Base-by-base conservation (phyloP, 345 rosid species). In the Moricandia arvensis region DNA sequence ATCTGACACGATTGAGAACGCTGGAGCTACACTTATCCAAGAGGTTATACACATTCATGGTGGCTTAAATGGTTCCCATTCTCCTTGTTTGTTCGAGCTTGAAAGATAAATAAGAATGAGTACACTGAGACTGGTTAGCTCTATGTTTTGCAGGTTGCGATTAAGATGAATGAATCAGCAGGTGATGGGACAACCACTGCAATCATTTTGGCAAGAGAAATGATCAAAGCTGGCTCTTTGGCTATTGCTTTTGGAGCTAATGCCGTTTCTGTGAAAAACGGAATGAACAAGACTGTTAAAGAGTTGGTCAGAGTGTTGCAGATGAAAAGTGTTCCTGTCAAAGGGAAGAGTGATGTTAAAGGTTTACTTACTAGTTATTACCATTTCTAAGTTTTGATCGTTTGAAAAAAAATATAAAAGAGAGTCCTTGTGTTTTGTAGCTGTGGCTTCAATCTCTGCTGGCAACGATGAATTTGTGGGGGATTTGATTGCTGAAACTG, bases 161-260 rank as follows among this genome's bases (percentile, higher is more conserved):
- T 73, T 76, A 86, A 85, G 77, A 90, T 87, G 93, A 94, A 94
- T 31, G 89, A 84, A 2, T 79, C 89, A 80, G 98, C 95, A 38
- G 97, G 98, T 64, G 97, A 91, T 81, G 97, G 97, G 62, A 94
- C 97, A 0, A 86, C 97, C 4, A 91, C 95, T 53, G 97, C 97
- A 1, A 86, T 89, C 30, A 82, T 93, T 68, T 84, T 93, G 83
- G 93, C 98, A 66, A 86, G 91, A 72, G 91, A 77, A 59, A 86
- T 91, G 89, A 86, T 91, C 80, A 90, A 84, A 67, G 82, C 80
- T 35, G 97, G 97, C 49, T 62, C 88, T 77, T 59, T 91, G 78
- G 89, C 90, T 0, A 87, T 93, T 76, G 70, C 89, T 63, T 91
- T 87, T 74, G 96, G 98, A 59, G 97, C 97, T 73, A 88, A 88